Evolutionary conservation across 345 rosid genomes (phyloP).

Genomic region (Populus davidiana): DNA sequence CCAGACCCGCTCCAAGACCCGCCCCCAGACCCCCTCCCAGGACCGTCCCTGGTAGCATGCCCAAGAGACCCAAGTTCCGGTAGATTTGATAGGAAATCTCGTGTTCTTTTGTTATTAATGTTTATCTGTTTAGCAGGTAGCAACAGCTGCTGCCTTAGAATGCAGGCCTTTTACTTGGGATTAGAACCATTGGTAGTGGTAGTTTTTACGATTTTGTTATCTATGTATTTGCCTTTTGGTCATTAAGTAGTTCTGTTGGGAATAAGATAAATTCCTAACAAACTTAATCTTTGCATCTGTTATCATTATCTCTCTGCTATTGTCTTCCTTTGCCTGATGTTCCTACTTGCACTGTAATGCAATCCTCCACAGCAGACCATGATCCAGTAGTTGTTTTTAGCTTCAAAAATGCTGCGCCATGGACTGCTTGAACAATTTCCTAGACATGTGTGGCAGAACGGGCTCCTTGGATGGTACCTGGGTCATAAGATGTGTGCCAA

Average conservation of each 20-base stretch:
- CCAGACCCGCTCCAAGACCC: conserved; percentile 21
- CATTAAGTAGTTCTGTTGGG: background rate
- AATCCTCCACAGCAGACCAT: background rate
- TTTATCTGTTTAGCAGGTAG: background rate
- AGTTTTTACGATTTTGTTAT: background rate
- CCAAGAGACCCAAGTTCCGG: conserved; percentile 31
- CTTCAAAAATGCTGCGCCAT: background rate
- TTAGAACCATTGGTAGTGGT: background rate
- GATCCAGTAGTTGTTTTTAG: background rate
- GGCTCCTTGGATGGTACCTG: background rate
- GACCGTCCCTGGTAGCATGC: conserved; percentile 20
- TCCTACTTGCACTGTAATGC: background rate
- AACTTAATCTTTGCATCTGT: background rate
- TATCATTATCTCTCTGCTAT: background rate
- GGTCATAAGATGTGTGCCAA: background rate
- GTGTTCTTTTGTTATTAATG: background rate
- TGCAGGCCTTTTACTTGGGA: background rate
- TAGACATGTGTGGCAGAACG: background rate
- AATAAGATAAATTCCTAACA: background rate
- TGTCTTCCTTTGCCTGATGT: background rate
- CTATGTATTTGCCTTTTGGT: background rate
- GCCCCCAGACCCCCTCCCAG: conserved; percentile 12
- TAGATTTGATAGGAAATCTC: conserved; percentile 14
- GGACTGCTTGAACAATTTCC: background rate
- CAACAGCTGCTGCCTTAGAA: background rate